Percentiles rank a stretch among this genome's conserved stretches.
These are phyloP conservation scores for Hericium erinaceus DNA, from an alignment of 768 basidiomycete species.

Conservation along the genomic window DNA sequence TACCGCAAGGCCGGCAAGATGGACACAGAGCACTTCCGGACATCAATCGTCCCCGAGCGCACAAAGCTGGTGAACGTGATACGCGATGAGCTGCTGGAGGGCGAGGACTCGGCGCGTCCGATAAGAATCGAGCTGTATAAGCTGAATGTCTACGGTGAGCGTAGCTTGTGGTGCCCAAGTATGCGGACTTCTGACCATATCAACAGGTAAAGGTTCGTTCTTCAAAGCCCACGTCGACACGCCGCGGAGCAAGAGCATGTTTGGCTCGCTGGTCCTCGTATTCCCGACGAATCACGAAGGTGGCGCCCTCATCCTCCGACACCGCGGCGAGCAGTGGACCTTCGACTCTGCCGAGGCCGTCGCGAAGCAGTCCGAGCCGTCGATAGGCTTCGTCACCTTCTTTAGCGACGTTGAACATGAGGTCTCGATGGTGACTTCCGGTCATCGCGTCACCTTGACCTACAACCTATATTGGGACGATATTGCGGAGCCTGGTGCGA, in stretches of 20 bases:
- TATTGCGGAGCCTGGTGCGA: neutral
- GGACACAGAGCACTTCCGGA: slow-evolving; percentile 26
- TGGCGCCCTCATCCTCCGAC: slow-evolving; percentile 30
- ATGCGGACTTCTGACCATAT: too few species aligned
- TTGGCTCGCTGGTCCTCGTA: slow-evolving; percentile 43
- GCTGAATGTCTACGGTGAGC: slow-evolving; percentile 35
- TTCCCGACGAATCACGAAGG: slow-evolving; percentile 38
- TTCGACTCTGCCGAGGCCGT: slow-evolving; percentile 28
- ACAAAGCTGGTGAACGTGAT: slow-evolving; percentile 21
- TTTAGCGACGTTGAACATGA: slow-evolving; percentile 39
- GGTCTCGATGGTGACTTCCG: slow-evolving; percentile 30
- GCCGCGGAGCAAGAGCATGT: slow-evolving; percentile 32
- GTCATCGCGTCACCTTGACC: slow-evolving; percentile 35
- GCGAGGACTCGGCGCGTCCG: slow-evolving; percentile 8
- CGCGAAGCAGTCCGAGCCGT: slow-evolving; percentile 3
- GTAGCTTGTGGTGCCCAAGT: neutral
- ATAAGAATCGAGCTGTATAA: slow-evolving; percentile 33
- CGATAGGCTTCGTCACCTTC: slow-evolving; percentile 31
- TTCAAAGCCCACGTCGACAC: slow-evolving; percentile 45
- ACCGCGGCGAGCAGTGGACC: slow-evolving; percentile 24
- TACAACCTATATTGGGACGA: slow-evolving; percentile 30
- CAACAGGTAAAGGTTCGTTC: slow-evolving; percentile 30
- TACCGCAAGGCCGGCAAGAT: slow-evolving; percentile 41
- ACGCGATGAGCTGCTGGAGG: slow-evolving; percentile 13
- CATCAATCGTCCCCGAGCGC: slow-evolving; percentile 22